Evolutionary conservation across 805 yeast species (phyloP).

Genomic region (Candida andamanensis): DNA sequence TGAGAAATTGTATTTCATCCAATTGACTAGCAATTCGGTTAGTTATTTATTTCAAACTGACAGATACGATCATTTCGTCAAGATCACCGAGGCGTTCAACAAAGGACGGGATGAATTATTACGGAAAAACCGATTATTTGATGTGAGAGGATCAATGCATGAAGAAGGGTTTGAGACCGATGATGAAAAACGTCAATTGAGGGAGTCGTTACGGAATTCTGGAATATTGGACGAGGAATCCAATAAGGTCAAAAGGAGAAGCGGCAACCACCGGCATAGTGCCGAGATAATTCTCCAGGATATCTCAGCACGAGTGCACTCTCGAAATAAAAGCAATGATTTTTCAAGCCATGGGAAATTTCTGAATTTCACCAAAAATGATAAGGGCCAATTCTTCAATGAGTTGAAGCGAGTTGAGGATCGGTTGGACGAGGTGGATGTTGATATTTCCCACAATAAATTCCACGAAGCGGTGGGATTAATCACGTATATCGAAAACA

Average conservation of each 20-base stretch:
- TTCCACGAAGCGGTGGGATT: constrained; percentile 44
- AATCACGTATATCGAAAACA: constrained; percentile 32
- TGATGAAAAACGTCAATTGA: constrained; percentile 34
- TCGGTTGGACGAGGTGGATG: constrained; percentile 63
- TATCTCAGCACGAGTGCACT: constrained; percentile 57
- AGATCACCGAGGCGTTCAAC: constrained; percentile 50
- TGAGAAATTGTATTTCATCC: constrained; percentile 35
- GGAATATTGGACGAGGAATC: constrained; percentile 29
- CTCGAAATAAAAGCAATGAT: constrained; percentile 52
- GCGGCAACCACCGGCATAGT: constrained; percentile 25
- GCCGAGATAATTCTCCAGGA: constrained; percentile 48
- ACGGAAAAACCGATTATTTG: constrained; percentile 25
- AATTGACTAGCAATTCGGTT: constrained; percentile 42
- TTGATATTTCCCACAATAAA: constrained; percentile 56
- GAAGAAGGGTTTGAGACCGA: constrained; percentile 17
- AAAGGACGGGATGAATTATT: constrained; percentile 54
- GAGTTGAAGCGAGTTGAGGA: constrained; percentile 54
- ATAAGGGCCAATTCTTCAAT: constrained; percentile 33
- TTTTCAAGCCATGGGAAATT: constrained; percentile 15
- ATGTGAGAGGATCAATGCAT: constrained; percentile 11
- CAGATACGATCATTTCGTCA: constrained; percentile 49
- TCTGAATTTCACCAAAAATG: constrained; percentile 11
- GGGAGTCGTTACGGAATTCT: constrained; percentile 47
- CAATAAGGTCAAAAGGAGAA: constrained; percentile 17
- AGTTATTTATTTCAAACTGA: constrained; percentile 60